These are phyloP conservation scores for Xylaria castorea DNA, from an alignment of 495 filamentous ascomycete species.

Conservation along the genomic window DNA sequence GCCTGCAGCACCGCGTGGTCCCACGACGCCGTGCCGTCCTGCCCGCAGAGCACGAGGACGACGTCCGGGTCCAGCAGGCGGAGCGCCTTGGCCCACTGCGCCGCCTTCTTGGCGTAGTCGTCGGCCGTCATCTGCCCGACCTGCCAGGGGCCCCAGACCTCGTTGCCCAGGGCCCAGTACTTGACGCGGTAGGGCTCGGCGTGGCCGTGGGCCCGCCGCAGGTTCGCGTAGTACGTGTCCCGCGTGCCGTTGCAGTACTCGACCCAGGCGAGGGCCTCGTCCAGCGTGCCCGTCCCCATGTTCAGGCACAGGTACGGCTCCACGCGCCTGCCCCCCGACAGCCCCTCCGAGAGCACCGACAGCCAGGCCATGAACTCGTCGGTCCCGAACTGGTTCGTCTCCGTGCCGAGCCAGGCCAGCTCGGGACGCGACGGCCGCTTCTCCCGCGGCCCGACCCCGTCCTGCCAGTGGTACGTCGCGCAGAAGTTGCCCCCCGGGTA, in stretches of 20 bases:
- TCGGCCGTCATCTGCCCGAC: constrained; percentile 76
- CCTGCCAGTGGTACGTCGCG: constrained; percentile 83
- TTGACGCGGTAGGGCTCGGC: constrained; percentile 74
- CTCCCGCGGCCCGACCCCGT: constrained; percentile 75
- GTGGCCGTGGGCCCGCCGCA: constrained; percentile 73
- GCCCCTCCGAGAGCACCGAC: constrained; percentile 59
- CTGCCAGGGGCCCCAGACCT: constrained; percentile 82
- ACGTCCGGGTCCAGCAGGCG: constrained; percentile 75
- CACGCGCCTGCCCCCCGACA: constrained; percentile 43
- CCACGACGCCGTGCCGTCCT: constrained; percentile 71
- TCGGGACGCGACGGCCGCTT: constrained; percentile 70
- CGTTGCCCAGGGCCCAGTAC: constrained; percentile 72
- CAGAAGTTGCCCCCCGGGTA: constrained; percentile 85
- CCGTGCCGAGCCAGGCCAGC: constrained; percentile 75
- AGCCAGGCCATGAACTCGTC: constrained; percentile 88
- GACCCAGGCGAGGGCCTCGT: constrained; percentile 78
- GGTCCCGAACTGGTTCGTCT: constrained; percentile 79
- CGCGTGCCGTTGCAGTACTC: constrained; percentile 79
- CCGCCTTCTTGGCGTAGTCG: constrained; percentile 76
- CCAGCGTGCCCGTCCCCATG: constrained; percentile 75
- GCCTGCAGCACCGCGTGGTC: constrained; percentile 74
- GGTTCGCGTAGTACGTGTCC: constrained; percentile 80
- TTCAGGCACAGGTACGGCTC: constrained; percentile 80
- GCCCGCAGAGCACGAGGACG: constrained; percentile 72
- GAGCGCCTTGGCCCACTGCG: constrained; percentile 82